Conservation (phyloP, 306 rosid genomes). For the Lithocarpus polystachyus region DNA sequence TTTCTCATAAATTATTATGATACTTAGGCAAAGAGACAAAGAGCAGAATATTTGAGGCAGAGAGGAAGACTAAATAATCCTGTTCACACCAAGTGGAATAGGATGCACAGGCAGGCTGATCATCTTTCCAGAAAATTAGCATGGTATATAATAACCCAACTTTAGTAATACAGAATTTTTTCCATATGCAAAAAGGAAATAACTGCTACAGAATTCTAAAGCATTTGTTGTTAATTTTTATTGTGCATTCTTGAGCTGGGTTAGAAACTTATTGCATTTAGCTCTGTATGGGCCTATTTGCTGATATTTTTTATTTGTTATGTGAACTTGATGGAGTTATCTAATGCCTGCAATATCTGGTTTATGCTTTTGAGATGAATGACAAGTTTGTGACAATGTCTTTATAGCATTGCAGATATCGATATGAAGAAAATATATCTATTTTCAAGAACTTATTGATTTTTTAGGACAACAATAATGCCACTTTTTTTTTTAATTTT, state of each 20-base stretch:
- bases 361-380: background rate
- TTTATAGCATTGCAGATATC: background rate
- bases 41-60: constrained; percentile 86
- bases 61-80: constrained; percentile 59
- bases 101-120: constrained; percentile 71
- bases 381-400: background rate
- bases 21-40: constrained; percentile 73
- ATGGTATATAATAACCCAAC: constrained; percentile 40
- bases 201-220: background rate
- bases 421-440: background rate
- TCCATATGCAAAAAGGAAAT: background rate
- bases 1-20: constrained; percentile 4
- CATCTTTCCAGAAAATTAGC: constrained; percentile 69
- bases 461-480: background rate
- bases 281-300: background rate
- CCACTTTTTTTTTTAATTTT: background rate
- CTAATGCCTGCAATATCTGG: background rate
- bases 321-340: background rate
- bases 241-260: background rate
- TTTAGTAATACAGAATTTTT: background rate
- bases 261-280: background rate
- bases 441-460: background rate
- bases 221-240: background rate
- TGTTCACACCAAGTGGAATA: constrained; percentile 43
- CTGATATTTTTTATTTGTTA: background rate